These are phyloP conservation scores for Psidium friedrichsthalianum DNA, from an alignment of 345 rosid species.

Conservation along the genomic window DNA sequence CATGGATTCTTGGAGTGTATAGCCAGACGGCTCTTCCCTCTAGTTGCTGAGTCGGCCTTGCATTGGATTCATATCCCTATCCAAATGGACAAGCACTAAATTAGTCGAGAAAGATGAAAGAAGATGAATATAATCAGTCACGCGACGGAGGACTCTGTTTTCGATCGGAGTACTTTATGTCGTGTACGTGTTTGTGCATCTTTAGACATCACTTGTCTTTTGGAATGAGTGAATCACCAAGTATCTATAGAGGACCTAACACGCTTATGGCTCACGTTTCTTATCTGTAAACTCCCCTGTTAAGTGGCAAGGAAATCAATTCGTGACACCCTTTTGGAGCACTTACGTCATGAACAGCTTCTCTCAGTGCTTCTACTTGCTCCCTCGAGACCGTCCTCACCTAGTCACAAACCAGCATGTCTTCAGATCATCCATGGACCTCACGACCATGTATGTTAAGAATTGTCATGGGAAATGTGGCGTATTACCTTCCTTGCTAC, in stretches of 20 bases:
- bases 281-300: too few species aligned
- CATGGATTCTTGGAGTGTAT: conserved; percentile 10
- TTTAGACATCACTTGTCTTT: too few species aligned
- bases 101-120: neutral
- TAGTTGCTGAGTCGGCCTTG: conserved; percentile 52
- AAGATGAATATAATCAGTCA: neutral
- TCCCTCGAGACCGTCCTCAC: conserved; percentile 57
- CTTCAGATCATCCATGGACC: neutral
- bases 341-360: conserved; percentile 38
- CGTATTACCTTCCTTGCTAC: conserved; percentile 26
- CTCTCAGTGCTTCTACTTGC: conserved; percentile 35
- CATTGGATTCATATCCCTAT: conserved; percentile 51
- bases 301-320: too few species aligned
- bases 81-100: neutral
- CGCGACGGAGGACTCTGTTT: neutral
- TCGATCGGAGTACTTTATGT: neutral
- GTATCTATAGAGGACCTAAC: too few species aligned
- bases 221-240: too few species aligned
- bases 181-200: neutral
- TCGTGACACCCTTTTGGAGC: too few species aligned
- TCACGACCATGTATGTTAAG: neutral
- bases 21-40: conserved; percentile 29
- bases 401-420: conserved; percentile 7
- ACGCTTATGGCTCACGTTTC: too few species aligned
- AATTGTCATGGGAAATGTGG: neutral